These are phyloP conservation scores for Arabidopsis hybrid DNA, from an alignment of 441 rosid species.

Conservation along the genomic window DNA sequence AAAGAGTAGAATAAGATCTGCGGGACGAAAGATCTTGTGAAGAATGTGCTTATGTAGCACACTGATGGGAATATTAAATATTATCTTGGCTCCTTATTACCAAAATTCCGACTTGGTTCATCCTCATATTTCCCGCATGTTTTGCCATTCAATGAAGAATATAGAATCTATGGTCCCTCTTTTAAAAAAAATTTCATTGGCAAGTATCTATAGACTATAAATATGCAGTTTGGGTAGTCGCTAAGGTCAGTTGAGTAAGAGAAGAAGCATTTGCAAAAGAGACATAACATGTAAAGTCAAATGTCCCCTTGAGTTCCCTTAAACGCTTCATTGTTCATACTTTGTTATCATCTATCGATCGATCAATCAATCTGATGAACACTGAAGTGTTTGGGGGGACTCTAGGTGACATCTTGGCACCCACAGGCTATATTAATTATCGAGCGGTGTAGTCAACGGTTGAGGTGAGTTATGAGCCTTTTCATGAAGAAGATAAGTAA, in stretches of 20 bases:
- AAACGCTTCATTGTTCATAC: conserved; percentile 42
- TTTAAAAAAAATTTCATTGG: background rate
- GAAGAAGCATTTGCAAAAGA: conserved; percentile 13
- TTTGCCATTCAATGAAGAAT: conserved; percentile 14
- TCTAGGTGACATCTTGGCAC: conserved; percentile 48
- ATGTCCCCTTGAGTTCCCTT: conserved; percentile 47
- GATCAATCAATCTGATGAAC: conserved; percentile 15
- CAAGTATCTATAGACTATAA: background rate
- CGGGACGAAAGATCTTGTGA: background rate
- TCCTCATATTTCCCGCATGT: conserved; percentile 30
- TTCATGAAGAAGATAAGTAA: background rate
- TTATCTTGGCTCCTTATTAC: conserved; percentile 12
- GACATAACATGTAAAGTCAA: conserved; percentile 26
- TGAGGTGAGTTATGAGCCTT: background rate
- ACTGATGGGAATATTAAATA: conserved; percentile 10
- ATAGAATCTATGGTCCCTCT: conserved; percentile 21
- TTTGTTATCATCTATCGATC: background rate
- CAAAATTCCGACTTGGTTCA: conserved; percentile 42
- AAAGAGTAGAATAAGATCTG: background rate
- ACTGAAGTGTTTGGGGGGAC: conserved; percentile 63
- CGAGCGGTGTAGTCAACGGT: background rate
- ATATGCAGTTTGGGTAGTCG: conserved; percentile 8
- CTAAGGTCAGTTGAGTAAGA: conserved; percentile 5
- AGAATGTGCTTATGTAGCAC: conserved; percentile 19
- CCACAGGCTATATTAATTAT: background rate